Percentiles rank a stretch among this genome's conserved stretches.
Evolutionary conservation across 441 rosid genomes (phyloP).

Genomic region (Syzygium malaccense): DNA sequence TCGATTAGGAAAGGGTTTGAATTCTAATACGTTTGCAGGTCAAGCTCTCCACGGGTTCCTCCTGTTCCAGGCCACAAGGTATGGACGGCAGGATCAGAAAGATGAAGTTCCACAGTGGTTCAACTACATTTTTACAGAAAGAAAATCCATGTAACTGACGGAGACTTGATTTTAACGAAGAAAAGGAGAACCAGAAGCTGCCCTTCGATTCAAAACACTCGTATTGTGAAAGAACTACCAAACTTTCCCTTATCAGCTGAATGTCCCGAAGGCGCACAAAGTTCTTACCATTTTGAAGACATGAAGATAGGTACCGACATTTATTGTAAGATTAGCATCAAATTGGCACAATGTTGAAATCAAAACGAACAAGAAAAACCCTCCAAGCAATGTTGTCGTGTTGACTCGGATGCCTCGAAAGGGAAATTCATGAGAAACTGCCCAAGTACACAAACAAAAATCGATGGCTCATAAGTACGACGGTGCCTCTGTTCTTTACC

Average conservation of each 20-base stretch:
- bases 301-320: background rate
- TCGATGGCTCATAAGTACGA: background rate
- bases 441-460: background rate
- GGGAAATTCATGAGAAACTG: background rate
- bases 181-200: background rate
- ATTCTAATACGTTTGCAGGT: background rate
- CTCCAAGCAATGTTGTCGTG: background rate
- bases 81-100: background rate
- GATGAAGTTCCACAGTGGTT: background rate
- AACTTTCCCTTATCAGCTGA: background rate
- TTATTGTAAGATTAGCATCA: background rate
- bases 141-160: fast-evolving
- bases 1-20: background rate
- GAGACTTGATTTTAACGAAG: background rate
- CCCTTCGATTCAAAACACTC: background rate
- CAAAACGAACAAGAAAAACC: background rate
- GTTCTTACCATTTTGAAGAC: background rate
- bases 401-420: background rate
- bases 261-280: background rate
- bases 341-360: background rate
- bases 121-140: background rate
- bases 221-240: background rate
- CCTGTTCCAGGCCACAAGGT: background rate
- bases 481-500: background rate
- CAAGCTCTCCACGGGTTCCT: background rate